phyloP scores from a whole-genome alignment of 306 rosid genomes.

The Begonia peltatifolia region DNA sequence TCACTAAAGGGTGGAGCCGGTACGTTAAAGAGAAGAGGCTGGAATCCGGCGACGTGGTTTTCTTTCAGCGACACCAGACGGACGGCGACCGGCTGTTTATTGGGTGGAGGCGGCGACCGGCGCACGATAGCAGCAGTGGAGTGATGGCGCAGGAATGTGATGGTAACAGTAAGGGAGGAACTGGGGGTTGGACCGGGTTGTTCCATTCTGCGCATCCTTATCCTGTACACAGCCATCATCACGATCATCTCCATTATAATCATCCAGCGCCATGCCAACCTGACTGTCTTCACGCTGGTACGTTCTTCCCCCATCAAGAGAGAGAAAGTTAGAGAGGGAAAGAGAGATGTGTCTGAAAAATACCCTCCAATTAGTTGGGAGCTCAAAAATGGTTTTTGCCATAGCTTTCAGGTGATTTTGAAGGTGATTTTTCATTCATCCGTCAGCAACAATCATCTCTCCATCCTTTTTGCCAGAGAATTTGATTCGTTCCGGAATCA shows the following conservation, averaged over 20 bases:
- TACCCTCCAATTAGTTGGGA: conserved; percentile 1
- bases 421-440: not conserved
- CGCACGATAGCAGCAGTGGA: not conserved
- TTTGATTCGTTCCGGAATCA: no score
- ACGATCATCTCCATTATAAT: not conserved
- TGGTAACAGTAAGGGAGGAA: not conserved
- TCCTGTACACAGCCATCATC: conserved; percentile 41
- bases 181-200: conserved; percentile 43
- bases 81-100: conserved; percentile 51
- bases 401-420: no score
- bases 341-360: not conserved
- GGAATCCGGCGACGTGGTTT: conserved; percentile 81
- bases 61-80: conserved; percentile 45
- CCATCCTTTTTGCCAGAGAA: no score
- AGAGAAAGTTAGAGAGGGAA: not conserved
- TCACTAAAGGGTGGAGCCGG: conserved; percentile 96
- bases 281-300: conserved; percentile 47
- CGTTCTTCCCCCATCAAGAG: not conserved
- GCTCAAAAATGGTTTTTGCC: no score
- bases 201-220: conserved; percentile 68
- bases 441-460: no score
- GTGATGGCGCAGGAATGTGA: conserved; percentile 14
- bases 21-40: conserved; percentile 88
- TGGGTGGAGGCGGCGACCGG: conserved; percentile 39
- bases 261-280: conserved; percentile 52